Evolutionary conservation across 441 rosid genomes (phyloP), one percentile per base, ranked within the genome.

Genomic region (Populus hybrid): DNA sequence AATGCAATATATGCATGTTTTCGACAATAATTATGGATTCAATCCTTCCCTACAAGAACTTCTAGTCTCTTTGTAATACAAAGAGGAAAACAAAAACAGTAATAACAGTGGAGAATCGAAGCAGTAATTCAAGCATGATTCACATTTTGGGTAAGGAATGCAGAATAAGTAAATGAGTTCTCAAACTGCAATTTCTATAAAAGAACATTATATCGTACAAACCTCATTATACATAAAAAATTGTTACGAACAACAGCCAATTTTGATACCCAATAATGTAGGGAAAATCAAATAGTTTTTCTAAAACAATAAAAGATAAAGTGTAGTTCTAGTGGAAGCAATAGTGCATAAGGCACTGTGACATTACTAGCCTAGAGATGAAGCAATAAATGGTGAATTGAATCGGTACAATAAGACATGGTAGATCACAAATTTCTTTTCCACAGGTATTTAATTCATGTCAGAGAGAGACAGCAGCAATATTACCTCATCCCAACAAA

Each of bases 311-410:
- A n/a, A 14, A 16, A 29, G 38, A 74, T 28, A 9, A 42, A 28
- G n/a, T 74, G 26, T 29, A 71, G 36, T 40, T 69, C 50, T 61
- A 63, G 74, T 61, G 73, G 73, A 66, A 29, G 71, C 14, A 75
- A 50, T 33, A 64, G 69, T 75, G 81, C 77, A 74, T 3, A 76
- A 64, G 74, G 79, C 69, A 74, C 73, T 12, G 69, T 68, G 64
- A 3, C 79, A 76, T 59, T 16, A 28, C 63, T 64, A 66, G 75
- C 73, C 78, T 42, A 61, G 23, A 64, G 64, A 78, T 69, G 82
- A 68, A 78, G 77, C 74, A 80, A 81, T 76, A 82, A 86, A 81
- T 81, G 76, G 63, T 18, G 40, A 78, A 68, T 66, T 29, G 36
- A 72, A 78, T 78, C 64, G 75, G 69, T 79, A 67, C 63, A 69